Conservation (phyloP, 345 rosid species). For the Pistacia atlantica region DNA sequence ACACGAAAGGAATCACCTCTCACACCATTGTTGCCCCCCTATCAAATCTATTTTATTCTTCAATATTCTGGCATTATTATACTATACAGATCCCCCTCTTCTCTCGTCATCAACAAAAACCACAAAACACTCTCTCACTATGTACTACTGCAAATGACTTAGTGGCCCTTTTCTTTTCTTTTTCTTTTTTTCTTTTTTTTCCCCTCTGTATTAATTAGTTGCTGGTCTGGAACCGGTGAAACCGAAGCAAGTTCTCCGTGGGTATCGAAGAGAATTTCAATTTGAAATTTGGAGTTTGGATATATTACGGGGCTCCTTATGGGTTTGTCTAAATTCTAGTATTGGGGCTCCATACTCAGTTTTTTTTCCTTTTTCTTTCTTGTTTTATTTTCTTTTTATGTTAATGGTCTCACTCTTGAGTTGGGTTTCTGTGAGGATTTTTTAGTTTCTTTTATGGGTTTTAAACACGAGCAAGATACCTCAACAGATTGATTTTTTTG, state of each 20-base stretch:
- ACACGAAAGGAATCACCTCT: conserved; percentile 28
- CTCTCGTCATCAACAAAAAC: conserved; percentile 10
- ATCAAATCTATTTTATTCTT: conserved; percentile 1
- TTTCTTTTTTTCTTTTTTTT: neutral
- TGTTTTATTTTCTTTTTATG: neutral
- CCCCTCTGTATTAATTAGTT: conserved; percentile 6
- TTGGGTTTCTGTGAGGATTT: conserved; percentile 13
- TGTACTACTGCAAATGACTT: neutral
- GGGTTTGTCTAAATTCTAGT: conserved; percentile 20
- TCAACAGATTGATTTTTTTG: neutral
- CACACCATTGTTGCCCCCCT: neutral
- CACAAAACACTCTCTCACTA: neutral
- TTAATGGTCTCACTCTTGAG: conserved; percentile 12
- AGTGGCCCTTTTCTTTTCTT: neutral
- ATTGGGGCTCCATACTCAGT: neutral
- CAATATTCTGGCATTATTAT: conserved; percentile 9
- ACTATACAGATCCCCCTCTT: conserved; percentile 6
- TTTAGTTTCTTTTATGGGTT: conserved; percentile 17
- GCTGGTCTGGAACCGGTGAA: conserved; percentile 1
- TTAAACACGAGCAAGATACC: neutral
- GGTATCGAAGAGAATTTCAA: conserved; percentile 26
- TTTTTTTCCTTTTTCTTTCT: neutral
- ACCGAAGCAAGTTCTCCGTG: conserved; percentile 17
- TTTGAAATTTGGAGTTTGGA: conserved; percentile 28
- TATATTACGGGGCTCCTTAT: conserved; percentile 5